phyloP scores from a whole-genome alignment of 805 yeast species.

The Candida patagonica region DNA sequence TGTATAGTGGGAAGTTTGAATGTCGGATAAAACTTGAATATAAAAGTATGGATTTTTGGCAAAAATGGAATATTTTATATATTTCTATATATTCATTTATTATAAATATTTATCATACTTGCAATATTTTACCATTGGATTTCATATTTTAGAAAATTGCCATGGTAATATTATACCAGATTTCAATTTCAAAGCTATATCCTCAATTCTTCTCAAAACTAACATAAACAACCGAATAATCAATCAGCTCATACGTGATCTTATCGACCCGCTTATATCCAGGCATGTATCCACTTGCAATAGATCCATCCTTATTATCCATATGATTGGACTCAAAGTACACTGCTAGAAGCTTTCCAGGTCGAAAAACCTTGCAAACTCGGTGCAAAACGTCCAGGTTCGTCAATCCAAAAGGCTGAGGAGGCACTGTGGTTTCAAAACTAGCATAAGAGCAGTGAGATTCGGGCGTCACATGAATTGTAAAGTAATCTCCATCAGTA shows the following conservation, averaged over 20 bases:
- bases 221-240: constrained; percentile 63
- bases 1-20: not conserved
- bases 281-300: constrained; percentile 10
- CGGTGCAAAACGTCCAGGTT: constrained; percentile 49
- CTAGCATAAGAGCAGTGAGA: constrained; percentile 92
- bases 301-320: not conserved
- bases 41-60: too few species aligned
- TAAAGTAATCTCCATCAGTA: constrained; percentile 55
- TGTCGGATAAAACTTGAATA: not conserved
- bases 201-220: constrained; percentile 40
- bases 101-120: too few species aligned
- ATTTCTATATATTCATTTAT: too few species aligned
- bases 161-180: too few species aligned
- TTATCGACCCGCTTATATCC: constrained; percentile 58
- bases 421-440: constrained; percentile 79
- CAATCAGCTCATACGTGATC: constrained; percentile 64
- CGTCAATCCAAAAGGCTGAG: constrained; percentile 28
- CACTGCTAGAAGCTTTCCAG: constrained; percentile 63
- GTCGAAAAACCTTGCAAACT: constrained; percentile 59
- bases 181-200: too few species aligned
- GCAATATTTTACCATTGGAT: too few species aligned
- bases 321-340: constrained; percentile 34
- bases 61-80: too few species aligned
- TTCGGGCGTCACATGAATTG: constrained; percentile 93
- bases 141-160: too few species aligned